phyloP scores from a whole-genome alignment of 2,329 filamentous ascomycete species.

The Drechslera avenae region DNA sequence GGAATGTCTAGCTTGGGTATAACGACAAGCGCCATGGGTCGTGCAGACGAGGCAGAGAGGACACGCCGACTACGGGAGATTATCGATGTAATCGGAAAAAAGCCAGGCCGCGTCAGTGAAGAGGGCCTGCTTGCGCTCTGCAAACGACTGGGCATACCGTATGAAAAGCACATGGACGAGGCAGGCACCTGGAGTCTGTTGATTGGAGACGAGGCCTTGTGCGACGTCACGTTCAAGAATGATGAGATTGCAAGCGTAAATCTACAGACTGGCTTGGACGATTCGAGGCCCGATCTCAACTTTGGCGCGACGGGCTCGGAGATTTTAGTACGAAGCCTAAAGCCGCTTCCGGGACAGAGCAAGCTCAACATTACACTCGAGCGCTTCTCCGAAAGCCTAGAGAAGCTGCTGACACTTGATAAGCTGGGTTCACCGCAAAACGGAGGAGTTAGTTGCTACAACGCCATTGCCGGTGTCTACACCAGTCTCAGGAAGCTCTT shows the following conservation, averaged over 20 bases:
- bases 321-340: conserved; percentile 70
- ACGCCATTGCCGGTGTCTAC: conserved; percentile 75
- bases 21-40: conserved; percentile 45
- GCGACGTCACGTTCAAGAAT: conserved; percentile 38
- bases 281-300: conserved; percentile 60
- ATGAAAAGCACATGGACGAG: conserved; percentile 33
- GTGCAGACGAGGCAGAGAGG: conserved; percentile 60
- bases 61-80: conserved; percentile 62
- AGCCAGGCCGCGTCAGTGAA: conserved; percentile 73
- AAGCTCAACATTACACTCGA: conserved; percentile 73
- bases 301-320: conserved; percentile 59
- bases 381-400: conserved; percentile 72
- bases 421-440: conserved; percentile 69
- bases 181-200: conserved; percentile 40
- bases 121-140: conserved; percentile 75
- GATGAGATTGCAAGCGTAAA: conserved; percentile 61
- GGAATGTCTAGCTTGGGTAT: conserved; percentile 49
- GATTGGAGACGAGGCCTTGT: conserved; percentile 43
- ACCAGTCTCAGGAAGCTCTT: conserved; percentile 72
- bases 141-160: conserved; percentile 67
- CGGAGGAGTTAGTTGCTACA: conserved; percentile 70
- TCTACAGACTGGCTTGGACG: conserved; percentile 66
- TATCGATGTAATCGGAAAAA: conserved; percentile 69
- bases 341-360: conserved; percentile 63
- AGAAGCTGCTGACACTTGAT: conserved; percentile 71